A percentile compares a stretch with the other conserved stretches of the same genome.
Conservation (phyloP, 192 early-diverging fungal genomes). For the Backusella sp. region DNA sequence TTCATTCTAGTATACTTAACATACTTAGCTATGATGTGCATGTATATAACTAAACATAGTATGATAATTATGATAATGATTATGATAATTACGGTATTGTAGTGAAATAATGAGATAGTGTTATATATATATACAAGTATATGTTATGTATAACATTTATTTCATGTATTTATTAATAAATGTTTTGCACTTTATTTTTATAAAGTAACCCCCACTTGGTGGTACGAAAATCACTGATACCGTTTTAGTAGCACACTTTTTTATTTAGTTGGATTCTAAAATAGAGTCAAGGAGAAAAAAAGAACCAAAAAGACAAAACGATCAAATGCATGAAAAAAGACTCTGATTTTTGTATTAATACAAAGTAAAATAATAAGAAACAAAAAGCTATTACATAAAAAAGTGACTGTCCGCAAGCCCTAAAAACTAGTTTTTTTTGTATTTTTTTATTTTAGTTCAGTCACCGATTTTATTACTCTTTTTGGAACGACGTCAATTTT, state of each 20-base stretch:
- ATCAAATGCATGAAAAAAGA: not conserved
- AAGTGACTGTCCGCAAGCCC: not conserved
- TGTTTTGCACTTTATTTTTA: not conserved
- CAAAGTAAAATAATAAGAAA: not conserved
- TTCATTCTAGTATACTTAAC: not conserved
- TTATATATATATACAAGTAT: not conserved
- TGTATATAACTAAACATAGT: not conserved
- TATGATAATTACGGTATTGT: not conserved
- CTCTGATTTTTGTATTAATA: not conserved
- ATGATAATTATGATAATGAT: not conserved
- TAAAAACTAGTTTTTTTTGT: conserved; percentile 3
- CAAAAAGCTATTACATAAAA: not conserved
- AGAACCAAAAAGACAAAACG: not conserved
- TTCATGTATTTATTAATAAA: not conserved
- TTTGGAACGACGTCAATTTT: conserved; percentile 6
- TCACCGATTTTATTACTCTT: not conserved
- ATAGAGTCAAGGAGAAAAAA: conserved; percentile 8
- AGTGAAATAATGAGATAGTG: not conserved
- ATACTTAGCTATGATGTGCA: not conserved
- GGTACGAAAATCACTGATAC: not conserved
- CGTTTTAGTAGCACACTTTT: not conserved
- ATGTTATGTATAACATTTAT: not conserved
- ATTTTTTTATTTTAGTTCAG: conserved; percentile 3
- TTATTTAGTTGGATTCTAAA: conserved; percentile 9
- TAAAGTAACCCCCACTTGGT: conserved; percentile 1